Percentiles rank a stretch among this genome's conserved stretches.
Conservation (phyloP, 805 yeast genomes). For the Metschnikowia henanensis region DNA sequence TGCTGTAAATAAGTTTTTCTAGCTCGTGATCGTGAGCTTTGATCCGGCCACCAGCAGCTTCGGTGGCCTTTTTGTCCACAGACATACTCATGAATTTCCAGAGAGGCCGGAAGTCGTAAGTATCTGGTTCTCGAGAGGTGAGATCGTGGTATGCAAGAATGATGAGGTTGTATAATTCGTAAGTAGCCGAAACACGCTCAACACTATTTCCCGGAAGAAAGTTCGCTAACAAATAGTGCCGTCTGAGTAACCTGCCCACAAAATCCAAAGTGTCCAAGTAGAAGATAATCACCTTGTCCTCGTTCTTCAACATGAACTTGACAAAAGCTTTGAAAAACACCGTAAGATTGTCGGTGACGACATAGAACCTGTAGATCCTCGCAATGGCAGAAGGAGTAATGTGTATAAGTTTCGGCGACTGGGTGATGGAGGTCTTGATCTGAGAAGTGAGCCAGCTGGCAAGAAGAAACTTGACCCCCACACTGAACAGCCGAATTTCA, state of each 20-base stretch:
- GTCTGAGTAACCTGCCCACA: slow-evolving; percentile 28
- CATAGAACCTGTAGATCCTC: slow-evolving; percentile 33
- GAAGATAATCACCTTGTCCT: slow-evolving; percentile 38
- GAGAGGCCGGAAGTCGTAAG: slow-evolving; percentile 29
- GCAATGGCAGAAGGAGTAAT: slow-evolving; percentile 31
- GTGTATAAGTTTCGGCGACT: slow-evolving; percentile 37
- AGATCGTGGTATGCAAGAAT: slow-evolving; percentile 36
- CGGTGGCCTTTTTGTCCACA: slow-evolving; percentile 21
- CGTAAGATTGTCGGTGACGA: slow-evolving; percentile 40
- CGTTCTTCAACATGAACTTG: slow-evolving; percentile 36
- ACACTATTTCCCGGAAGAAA: slow-evolving; percentile 29
- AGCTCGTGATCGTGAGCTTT: slow-evolving; percentile 1
- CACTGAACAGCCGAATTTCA: slow-evolving; percentile 27
- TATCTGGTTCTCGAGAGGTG: slow-evolving; percentile 32
- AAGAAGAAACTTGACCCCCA: slow-evolving; percentile 45
- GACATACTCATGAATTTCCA: slow-evolving; percentile 37
- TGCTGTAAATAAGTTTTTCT: slow-evolving; percentile 18
- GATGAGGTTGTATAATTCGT: slow-evolving; percentile 37
- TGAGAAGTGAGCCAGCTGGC: slow-evolving; percentile 50
- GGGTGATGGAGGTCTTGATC: slow-evolving; percentile 35
- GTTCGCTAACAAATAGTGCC: slow-evolving; percentile 25
- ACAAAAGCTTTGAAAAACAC: slow-evolving; percentile 40
- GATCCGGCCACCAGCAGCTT: neutral
- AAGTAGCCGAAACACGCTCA: slow-evolving; percentile 30
- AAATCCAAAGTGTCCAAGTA: slow-evolving; percentile 44